Conservation (phyloP, 441 rosid species). For the Eruca vesicaria region DNA sequence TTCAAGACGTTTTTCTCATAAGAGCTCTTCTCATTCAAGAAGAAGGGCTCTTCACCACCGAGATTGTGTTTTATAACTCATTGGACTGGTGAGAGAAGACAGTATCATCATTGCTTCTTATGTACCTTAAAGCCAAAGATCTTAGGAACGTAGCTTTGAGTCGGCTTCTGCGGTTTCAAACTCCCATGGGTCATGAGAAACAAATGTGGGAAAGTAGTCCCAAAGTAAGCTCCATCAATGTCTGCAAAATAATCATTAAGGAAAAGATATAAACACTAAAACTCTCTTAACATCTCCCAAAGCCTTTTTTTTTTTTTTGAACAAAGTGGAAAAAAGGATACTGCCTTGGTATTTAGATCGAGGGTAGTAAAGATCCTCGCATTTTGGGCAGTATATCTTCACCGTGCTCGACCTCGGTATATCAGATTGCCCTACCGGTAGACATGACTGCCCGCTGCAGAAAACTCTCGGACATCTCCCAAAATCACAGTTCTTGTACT, state of each 20-base stretch:
- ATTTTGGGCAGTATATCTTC: constrained; percentile 71
- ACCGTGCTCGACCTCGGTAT: constrained; percentile 72
- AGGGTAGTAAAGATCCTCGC: constrained; percentile 73
- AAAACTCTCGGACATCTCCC: constrained; percentile 82
- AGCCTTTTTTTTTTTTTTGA: neutral
- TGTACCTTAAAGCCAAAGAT: constrained; percentile 94
- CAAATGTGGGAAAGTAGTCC: constrained; percentile 92
- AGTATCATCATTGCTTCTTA: constrained; percentile 46
- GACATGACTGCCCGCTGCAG: constrained; percentile 76
- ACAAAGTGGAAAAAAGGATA: constrained; percentile 46
- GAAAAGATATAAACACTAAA: constrained; percentile 21
- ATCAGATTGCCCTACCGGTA: constrained; percentile 81
- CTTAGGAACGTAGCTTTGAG: constrained; percentile 75
- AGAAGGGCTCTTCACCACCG: neutral
- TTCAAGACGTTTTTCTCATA: neutral
- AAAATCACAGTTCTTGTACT: constrained; percentile 67
- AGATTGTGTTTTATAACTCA: neutral
- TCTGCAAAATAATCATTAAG: constrained; percentile 53
- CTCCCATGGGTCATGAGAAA: constrained; percentile 90
- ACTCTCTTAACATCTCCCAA: neutral
- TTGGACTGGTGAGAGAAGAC: neutral
- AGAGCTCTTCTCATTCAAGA: constrained; percentile 7
- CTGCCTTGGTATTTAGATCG: constrained; percentile 87
- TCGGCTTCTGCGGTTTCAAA: constrained; percentile 79
- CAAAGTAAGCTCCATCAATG: constrained; percentile 95